Evolutionary conservation across 176 grass and related monocot genomes (phyloP).

Genomic region (Aegilops tauschii): DNA sequence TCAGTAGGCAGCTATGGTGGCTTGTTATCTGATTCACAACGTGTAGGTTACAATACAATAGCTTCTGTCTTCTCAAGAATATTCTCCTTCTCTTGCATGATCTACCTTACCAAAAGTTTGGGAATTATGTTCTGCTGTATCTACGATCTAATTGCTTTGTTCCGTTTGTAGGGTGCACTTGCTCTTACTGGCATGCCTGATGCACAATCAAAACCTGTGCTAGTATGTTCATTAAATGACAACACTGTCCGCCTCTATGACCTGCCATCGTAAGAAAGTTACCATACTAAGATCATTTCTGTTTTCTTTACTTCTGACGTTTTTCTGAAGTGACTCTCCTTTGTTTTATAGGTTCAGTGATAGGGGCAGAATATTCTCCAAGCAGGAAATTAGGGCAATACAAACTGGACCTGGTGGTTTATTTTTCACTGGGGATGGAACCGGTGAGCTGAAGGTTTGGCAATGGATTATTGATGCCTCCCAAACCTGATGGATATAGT

Average conservation of each 20-base stretch:
- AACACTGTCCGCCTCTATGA: slow-evolving; percentile 80
- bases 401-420: slow-evolving; percentile 77
- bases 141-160: slow-evolving; percentile 26
- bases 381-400: slow-evolving; percentile 81
- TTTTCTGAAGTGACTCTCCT: neutral
- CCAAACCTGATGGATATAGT: slow-evolving; percentile 51
- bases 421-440: slow-evolving; percentile 95
- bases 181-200: slow-evolving; percentile 80
- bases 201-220: slow-evolving; percentile 77
- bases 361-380: slow-evolving; percentile 80
- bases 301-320: slow-evolving; percentile 11
- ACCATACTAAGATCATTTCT: slow-evolving; percentile 16
- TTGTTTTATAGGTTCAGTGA: slow-evolving; percentile 72
- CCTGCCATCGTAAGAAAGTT: slow-evolving; percentile 84
- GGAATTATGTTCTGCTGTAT: neutral
- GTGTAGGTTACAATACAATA: neutral
- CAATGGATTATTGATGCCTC: slow-evolving; percentile 52
- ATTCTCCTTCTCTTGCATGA: neutral
- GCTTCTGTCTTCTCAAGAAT: neutral
- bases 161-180: slow-evolving; percentile 66
- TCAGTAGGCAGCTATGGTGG: no score
- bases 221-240: slow-evolving; percentile 88
- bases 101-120: neutral
- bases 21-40: neutral
- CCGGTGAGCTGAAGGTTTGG: slow-evolving; percentile 96